A percentile compares a stretch with the other conserved stretches of the same genome.
Conservation (phyloP, 2,329 filamentous ascomycete genomes). For the Graphilbum sp. region DNA sequence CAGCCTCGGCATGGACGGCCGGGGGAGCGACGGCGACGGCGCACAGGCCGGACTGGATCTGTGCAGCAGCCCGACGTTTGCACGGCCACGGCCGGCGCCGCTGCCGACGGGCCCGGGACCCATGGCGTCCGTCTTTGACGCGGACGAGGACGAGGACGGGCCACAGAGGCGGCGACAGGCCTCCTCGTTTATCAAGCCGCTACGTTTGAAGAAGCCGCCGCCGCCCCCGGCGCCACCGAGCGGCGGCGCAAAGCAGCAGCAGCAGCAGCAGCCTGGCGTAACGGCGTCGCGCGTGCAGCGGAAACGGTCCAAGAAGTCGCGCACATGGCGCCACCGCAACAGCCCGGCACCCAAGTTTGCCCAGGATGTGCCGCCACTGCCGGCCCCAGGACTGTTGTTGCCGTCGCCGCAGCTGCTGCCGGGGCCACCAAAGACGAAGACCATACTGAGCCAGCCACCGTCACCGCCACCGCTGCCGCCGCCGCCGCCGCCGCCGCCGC, state of each 20-base stretch:
- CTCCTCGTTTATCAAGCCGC: too few species aligned
- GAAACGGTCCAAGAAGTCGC: slow-evolving; percentile 24
- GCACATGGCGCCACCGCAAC: not conserved
- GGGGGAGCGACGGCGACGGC: not conserved
- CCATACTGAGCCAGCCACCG: too few species aligned
- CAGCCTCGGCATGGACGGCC: not conserved
- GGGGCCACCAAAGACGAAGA: too few species aligned
- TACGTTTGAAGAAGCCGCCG: slow-evolving; percentile 1
- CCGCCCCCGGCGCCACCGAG: too few species aligned
- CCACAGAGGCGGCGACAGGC: too few species aligned
- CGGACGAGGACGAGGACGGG: too few species aligned
- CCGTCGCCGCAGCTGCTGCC: too few species aligned
- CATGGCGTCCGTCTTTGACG: not conserved
- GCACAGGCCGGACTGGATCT: too few species aligned
- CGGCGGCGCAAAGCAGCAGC: too few species aligned
- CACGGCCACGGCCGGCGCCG: not conserved
- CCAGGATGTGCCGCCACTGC: too few species aligned
- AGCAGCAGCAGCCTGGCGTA: slow-evolving; percentile 15
- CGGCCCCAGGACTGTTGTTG: not conserved
- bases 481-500: too few species aligned
- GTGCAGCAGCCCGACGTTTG: not conserved
- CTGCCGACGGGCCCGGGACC: not conserved
- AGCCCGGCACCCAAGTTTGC: not conserved
- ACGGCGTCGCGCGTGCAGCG: slow-evolving; percentile 18
- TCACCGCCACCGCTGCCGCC: too few species aligned